phyloP scores from a whole-genome alignment of 208 protist genomes.

The Trypanosomatidae sp. region DNA sequence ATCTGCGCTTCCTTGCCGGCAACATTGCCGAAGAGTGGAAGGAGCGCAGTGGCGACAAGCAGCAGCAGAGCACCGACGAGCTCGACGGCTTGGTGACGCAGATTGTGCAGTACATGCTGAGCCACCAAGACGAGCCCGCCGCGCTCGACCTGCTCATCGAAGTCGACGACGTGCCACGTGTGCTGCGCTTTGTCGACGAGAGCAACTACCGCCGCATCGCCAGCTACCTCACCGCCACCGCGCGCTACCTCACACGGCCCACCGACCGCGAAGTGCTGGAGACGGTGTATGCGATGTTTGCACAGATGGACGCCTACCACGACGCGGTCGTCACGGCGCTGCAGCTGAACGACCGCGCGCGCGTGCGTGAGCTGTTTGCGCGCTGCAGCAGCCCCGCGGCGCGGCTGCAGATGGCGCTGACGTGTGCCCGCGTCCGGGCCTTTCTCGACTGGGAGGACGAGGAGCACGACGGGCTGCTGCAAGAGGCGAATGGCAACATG shows the following conservation, averaged over 20 bases:
- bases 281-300: constrained; percentile 90
- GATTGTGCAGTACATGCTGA: constrained; percentile 94
- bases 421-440: constrained; percentile 81
- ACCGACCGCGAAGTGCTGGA: constrained; percentile 86
- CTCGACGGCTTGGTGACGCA: constrained; percentile 86
- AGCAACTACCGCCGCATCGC: constrained; percentile 94
- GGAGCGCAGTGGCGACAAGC: constrained; percentile 23
- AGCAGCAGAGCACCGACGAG: constrained; percentile 53
- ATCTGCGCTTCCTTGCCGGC: constrained; percentile 92
- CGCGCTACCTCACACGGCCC: constrained; percentile 92
- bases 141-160: constrained; percentile 98
- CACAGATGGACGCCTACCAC: constrained; percentile 80
- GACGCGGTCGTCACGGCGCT: constrained; percentile 88
- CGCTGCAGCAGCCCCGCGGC: constrained; percentile 43
- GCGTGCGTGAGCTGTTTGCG: constrained; percentile 71
- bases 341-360: constrained; percentile 64
- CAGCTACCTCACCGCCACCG: constrained; percentile 89
- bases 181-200: constrained; percentile 87
- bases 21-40: constrained; percentile 93
- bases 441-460: constrained; percentile 54
- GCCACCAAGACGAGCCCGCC: constrained; percentile 94
- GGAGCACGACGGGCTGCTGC: constrained; percentile 16
- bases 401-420: constrained; percentile 90
- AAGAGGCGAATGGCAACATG: constrained; percentile 91
- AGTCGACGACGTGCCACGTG: constrained; percentile 83